phyloP scores from a whole-genome alignment of 495 filamentous ascomycete genomes.

The Cercophora newfieldiana region DNA sequence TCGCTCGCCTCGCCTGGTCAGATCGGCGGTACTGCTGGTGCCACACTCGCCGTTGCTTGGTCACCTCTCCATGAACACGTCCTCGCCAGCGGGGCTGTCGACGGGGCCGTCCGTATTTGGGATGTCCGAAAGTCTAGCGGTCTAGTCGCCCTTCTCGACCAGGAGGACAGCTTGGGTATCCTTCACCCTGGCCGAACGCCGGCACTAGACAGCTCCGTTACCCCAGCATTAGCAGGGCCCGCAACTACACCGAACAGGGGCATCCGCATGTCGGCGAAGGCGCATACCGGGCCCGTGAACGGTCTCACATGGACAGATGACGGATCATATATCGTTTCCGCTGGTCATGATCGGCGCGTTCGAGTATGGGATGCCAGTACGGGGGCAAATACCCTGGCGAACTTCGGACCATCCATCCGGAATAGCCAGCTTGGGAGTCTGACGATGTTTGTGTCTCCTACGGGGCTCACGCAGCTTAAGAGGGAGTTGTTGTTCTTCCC shows the following conservation, averaged over 20 bases:
- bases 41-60: conserved; percentile 75
- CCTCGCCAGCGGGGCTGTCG: conserved; percentile 72
- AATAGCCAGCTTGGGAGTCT: conserved; percentile 67
- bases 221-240: conserved; percentile 41
- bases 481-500: conserved; percentile 71
- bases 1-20: conserved; percentile 55
- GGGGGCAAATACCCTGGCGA: conserved; percentile 79
- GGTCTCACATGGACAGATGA: conserved; percentile 80
- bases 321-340: conserved; percentile 70
- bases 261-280: conserved; percentile 53
- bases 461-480: conserved; percentile 46
- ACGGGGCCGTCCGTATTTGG: conserved; percentile 80
- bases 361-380: conserved; percentile 79
- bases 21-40: conserved; percentile 58
- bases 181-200: conserved; percentile 32
- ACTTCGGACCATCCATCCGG: conserved; percentile 75
- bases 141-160: conserved; percentile 72
- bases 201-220: conserved; percentile 24
- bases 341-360: conserved; percentile 78
- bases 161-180: conserved; percentile 73
- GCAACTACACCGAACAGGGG: conserved; percentile 45
- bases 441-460: conserved; percentile 62
- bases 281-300: conserved; percentile 78
- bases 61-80: conserved; percentile 75
- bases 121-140: conserved; percentile 75